phyloP scores from a whole-genome alignment of 139 green algal genomes.

The Chlamydomonas sp. region DNA sequence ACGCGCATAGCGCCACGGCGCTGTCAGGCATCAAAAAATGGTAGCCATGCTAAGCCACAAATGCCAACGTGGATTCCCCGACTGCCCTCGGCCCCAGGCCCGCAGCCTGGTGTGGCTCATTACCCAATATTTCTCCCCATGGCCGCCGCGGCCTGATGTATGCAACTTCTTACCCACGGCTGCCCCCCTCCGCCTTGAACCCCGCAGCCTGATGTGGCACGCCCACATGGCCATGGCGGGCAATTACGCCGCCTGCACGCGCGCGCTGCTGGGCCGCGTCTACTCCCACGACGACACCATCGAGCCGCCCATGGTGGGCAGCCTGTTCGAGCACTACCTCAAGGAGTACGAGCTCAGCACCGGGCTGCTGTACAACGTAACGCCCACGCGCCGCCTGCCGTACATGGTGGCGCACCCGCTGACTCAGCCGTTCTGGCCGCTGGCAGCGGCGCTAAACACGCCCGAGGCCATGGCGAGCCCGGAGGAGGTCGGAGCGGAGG shows the following conservation, averaged over 20 bases:
- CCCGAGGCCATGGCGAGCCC: slow-evolving; percentile 4
- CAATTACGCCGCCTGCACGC: slow-evolving; percentile 4
- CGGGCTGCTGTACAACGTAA: slow-evolving; percentile 15
- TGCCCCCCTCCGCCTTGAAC: no score
- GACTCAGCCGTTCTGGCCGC: slow-evolving; percentile 11
- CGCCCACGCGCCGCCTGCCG: slow-evolving; percentile 4
- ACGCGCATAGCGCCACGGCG: no score
- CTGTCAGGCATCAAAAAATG: no score
- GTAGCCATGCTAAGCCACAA: no score
- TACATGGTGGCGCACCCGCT: slow-evolving; percentile 14
- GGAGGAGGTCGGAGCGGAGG: neutral
- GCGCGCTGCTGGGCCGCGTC: neutral
- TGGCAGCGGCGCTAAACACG: slow-evolving; percentile 10
- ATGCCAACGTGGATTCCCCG: no score
- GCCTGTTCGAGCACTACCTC: neutral
- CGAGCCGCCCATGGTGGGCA: neutral
- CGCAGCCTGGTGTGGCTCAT: no score
- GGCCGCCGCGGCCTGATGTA: no score
- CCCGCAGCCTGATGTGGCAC: neutral
- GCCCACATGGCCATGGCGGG: slow-evolving; percentile 11
- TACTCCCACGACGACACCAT: slow-evolving; percentile 16
- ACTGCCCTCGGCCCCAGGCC: no score
- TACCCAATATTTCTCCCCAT: no score
- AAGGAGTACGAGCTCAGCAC: slow-evolving; percentile 13
- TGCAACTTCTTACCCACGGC: no score